Evolutionary conservation across 176 grass and related monocot species (phyloP), one percentile per base, ranked within the genome.

Genomic region (Areca catechu): DNA sequence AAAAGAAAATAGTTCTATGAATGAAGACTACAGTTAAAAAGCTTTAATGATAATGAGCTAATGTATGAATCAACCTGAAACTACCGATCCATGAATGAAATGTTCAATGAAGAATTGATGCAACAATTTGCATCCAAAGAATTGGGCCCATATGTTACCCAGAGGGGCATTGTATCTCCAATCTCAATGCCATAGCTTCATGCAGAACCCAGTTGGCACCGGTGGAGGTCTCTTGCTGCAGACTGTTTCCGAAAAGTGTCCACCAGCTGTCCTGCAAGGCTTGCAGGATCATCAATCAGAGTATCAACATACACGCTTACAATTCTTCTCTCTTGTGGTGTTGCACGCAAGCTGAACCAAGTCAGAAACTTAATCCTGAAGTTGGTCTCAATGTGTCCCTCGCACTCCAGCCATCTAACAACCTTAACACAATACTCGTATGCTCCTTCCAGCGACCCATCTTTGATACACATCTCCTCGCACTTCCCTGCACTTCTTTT

Each of bases 291-390:
- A 23, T 79, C 65, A 1, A 68, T 76, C 21, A 95, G 68, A 25
- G 83, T 90, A 62, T 83, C 64, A 59, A 95, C 74, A 55, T 76
- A 95, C 34, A 86, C 85, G 16, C 50, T 66, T 3, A 95, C 86
- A 29, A 86, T 65, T 59, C 65, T 90, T 51, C 77, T 78, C 27
- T 95, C 91, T 65, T 79, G 71, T 16, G 77, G 79, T 0, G 67
- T 86, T 19, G 91, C 89, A n/a, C 77, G 82, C 50, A 95, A 56
- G 68, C 91, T 95, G 62, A 82, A 73, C 86, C 91, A 90, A 50
- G 91, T 95, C 52, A 95, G 81, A 71, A 95, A 95, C 56, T 89
- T 95, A 77, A 84, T 80, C 72, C 91, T 82, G 67, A 95, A 95
- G 67, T 74, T 57, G 30, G 79, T 76, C n/a, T 84, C 74, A 56